These are phyloP conservation scores for Apium graveolens DNA, from an alignment of 129 eudicot genomes.

Conservation along the genomic window DNA sequence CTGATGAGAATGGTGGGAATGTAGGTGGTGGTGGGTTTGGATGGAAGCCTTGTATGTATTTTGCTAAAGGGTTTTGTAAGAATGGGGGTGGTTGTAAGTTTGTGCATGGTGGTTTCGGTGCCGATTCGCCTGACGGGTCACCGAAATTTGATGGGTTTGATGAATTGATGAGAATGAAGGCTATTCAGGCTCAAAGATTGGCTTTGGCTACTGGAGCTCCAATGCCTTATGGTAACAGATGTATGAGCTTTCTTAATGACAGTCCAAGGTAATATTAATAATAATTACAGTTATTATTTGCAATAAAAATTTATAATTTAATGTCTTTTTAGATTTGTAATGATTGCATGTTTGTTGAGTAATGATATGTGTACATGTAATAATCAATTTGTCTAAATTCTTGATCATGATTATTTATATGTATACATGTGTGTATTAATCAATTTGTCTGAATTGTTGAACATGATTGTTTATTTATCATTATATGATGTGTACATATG, in stretches of 20 bases:
- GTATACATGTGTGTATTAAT: background rate
- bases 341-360: background rate
- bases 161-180: constrained; percentile 41
- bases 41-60: constrained; percentile 92
- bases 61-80: constrained; percentile 74
- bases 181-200: constrained; percentile 40
- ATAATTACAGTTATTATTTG: background rate
- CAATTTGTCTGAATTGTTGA: background rate
- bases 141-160: constrained; percentile 60
- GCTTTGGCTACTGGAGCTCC: constrained; percentile 28
- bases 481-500: too few relatives aligned
- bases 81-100: constrained; percentile 73
- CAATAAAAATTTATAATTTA: background rate
- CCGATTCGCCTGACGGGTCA: constrained; percentile 35
- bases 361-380: background rate
- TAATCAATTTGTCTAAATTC: background rate
- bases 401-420: background rate
- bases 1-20: constrained; percentile 15
- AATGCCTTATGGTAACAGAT: constrained; percentile 32
- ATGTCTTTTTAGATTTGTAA: background rate
- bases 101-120: constrained; percentile 36
- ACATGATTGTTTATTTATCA: background rate
- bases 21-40: constrained; percentile 32
- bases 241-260: constrained; percentile 30
- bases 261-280: constrained; percentile 54